Base-by-base conservation (phyloP, 2,329 filamentous ascomycete species). In the Basipetospora chlamydospora region DNA sequence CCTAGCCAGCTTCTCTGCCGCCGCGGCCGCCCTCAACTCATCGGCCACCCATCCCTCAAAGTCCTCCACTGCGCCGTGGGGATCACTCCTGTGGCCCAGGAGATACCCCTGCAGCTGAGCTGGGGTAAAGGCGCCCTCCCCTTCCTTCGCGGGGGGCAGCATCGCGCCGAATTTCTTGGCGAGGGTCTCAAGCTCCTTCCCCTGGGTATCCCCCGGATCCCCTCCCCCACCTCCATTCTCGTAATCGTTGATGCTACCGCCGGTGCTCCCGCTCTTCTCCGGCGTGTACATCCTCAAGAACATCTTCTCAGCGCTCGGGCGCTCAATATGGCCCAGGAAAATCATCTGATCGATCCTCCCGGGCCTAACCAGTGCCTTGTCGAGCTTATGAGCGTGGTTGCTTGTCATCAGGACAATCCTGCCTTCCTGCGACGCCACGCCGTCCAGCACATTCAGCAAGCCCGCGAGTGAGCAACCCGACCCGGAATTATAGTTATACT, bases 401-500 rank as follows among this genome's bases (percentile, higher is more conserved):
- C 80, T 85, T 0, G 82, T 87, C 78, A 87, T 85, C 58, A 88
- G 77, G 13, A 88, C 67, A 10, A 88, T 71, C 31, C 80, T 71
- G 18, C 81, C 82, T 57, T 88, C 82, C 46, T 83, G 80, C 3
- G 76, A 80, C 1, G 79, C 80, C 1, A 86, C 81, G 38, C 84
- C 81, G 48, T 92, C 83, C 41, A 92, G 84, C 40, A 80, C 79
- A 54, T 92, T 92, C 35, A 92, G 67, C 1, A 92, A 66, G 1
- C 82, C 82, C 0, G 80, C 83, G 2, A 90, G 66, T 1, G 80
- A 82, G 20, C 35, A 37, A 3, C 26, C 26, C 7, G 22, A 22
- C 20, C 23, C 26, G 21, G 33, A 10, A 5, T 6, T 17, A 33
- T 23, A 33, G 30, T 34, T 41, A 34, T 33, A 44, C 23, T 40